Base-by-base conservation (phyloP, 768 basidiomycete genomes). In the Trametes cinnabarina region DNA sequence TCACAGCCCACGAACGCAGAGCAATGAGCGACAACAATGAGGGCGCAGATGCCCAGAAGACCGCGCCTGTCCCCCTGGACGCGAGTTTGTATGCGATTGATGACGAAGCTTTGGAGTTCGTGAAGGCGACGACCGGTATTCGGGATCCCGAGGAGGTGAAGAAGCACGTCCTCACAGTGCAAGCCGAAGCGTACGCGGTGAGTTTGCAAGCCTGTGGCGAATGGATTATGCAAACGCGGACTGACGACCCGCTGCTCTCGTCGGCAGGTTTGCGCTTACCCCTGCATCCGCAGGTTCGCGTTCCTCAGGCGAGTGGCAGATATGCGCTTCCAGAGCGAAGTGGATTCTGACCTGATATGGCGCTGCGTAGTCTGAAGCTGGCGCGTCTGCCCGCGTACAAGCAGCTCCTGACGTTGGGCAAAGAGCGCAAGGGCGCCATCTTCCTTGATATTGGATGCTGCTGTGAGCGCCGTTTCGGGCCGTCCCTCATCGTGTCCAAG, bases 61-160 rank as follows among this genome's bases (percentile, higher is more conserved):
- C n/a, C 48, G 5, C 5, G 37, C 37, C 48, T n/a, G 14, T 23
- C 6, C 46, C 57, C n/a, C 48, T 61, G 5, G 55, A 61, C 46
- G 28, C 28, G 9, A 39, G 49, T n/a, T 40, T 62, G 46, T 62
- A 58, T 35, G 17, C 25, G 8, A 55, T 49, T 4, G 47, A 63
- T 5, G 52, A 55, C 3, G 62, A 66, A 15, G 64, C 64, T 30
- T 32, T 54, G 12, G 60, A 43, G 8, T 68, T 70, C 51, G 57
- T 68, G 50, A 66, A 67, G 55, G 17, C 25, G 20, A 46, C 61
- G 54, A 66, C 66, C 9, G 66, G 69, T 0, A 70, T 68, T n/a
- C 50, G 58, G 25, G 63, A 66, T 37, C 61, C 63, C 10, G 59
- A 65, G 17, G 61, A 65, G 41, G 60, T 70, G 7, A 68, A 65